Base-by-base conservation (phyloP, 2,329 filamentous ascomycete species). In the Colletotrichum sp. region DNA sequence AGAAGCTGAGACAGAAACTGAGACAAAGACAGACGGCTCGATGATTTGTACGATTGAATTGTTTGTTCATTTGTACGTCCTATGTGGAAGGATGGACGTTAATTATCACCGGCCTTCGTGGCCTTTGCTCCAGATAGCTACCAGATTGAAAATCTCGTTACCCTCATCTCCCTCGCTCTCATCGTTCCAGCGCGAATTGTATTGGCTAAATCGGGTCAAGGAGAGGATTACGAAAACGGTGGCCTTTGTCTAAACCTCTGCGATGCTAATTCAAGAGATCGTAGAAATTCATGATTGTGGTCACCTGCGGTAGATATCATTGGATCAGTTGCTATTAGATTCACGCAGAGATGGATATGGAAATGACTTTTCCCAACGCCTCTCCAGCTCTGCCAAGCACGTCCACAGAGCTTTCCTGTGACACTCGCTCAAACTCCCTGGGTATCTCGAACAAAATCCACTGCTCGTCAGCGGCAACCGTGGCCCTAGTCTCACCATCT, bases 381-480 rank as follows among this genome's bases (percentile, higher is more conserved):
- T 21, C 44, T 52, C 44, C 44, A 24, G 44, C 44, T 52, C 44
- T 52, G 44, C 44, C 44, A 52, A 52, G n/a, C 44, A 52, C n/a
- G 44, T 52, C n/a, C 44, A 52, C 10, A 52, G 44, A 52, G 44
- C 44, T 21, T 18, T 59, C 13, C 24, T 59, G 18, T 26, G 55
- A 59, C 8, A 52, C 44, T 52, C 55, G 39, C 68, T 75, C n/a
- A 24, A 72, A 75, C 62, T 75, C 72, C 68, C 44, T 12, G 73
- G 73, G 73, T 76, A 76, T 76, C 73, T 76, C 59, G 34, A 73
- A 72, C 52, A 39, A 75, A 67, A 67, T 55, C 72, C 15, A 63
- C 18, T 32, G 49, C 59, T 62, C 10, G 18, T 21, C 32, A 32
- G 30, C 59, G 12, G 16, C 28, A 21, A 24, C 6, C 10, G 15